phyloP scores from a whole-genome alignment of 2,329 filamentous ascomycete species.

The Ceratocystis variospora region DNA sequence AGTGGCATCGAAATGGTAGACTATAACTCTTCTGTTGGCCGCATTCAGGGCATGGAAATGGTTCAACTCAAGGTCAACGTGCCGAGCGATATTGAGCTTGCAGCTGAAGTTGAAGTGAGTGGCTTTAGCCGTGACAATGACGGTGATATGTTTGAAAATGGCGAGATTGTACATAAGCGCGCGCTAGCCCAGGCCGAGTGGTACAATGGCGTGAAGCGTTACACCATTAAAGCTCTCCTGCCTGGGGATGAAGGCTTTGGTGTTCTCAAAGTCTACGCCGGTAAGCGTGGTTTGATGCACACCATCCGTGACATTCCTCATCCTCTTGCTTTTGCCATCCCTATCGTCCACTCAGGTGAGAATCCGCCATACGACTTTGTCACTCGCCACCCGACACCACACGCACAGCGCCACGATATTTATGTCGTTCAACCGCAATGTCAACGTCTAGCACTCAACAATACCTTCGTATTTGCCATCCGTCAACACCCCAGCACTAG shows the following conservation, averaged over 20 bases:
- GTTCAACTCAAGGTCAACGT: slow-evolving; percentile 79
- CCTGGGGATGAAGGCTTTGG: slow-evolving; percentile 86
- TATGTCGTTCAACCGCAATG: slow-evolving; percentile 97
- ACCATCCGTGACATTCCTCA: slow-evolving; percentile 94
- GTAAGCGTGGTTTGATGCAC: slow-evolving; percentile 91
- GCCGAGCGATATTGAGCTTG: slow-evolving; percentile 77
- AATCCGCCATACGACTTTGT: slow-evolving; percentile 94
- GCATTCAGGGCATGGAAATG: slow-evolving; percentile 86
- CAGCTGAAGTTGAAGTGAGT: slow-evolving; percentile 80
- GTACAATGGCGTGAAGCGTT: slow-evolving; percentile 74
- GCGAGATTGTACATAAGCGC: slow-evolving; percentile 71
- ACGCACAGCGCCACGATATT: slow-evolving; percentile 92
- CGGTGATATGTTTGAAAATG: slow-evolving; percentile 86
- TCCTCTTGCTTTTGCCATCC: slow-evolving; percentile 75
- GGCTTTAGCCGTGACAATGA: slow-evolving; percentile 70
- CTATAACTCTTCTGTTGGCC: slow-evolving; percentile 75
- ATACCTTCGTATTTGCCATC: slow-evolving; percentile 94
- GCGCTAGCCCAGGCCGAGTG: slow-evolving; percentile 86
- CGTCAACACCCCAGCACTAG: slow-evolving; percentile 69
- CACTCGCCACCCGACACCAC: slow-evolving; percentile 83
- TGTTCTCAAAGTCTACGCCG: slow-evolving; percentile 80
- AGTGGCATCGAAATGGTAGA: slow-evolving; percentile 66
- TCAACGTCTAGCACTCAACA: slow-evolving; percentile 73
- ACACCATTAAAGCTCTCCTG: slow-evolving; percentile 82
- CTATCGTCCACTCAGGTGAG: slow-evolving; percentile 76